phyloP scores from a whole-genome alignment of 495 filamentous ascomycete species.

The Tuber melanosporum region DNA sequence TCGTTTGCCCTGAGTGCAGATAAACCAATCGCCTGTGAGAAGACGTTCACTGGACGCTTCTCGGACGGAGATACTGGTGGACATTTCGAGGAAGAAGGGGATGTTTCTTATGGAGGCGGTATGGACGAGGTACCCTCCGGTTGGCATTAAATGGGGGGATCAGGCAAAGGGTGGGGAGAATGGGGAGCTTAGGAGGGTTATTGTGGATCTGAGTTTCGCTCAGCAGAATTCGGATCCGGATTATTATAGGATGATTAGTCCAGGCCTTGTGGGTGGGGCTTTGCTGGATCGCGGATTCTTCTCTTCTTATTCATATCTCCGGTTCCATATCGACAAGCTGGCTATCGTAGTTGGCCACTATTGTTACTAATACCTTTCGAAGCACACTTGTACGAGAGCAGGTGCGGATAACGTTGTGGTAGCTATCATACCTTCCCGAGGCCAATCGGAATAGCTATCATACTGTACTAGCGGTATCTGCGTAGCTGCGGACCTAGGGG shows the following conservation, averaged over 20 bases:
- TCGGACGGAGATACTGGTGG: slow-evolving; percentile 67
- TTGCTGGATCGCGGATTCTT: slow-evolving; percentile 61
- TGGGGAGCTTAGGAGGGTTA: slow-evolving; percentile 76
- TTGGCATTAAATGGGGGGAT: slow-evolving; percentile 67
- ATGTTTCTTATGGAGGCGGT: slow-evolving; percentile 95
- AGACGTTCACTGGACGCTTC: slow-evolving; percentile 81
- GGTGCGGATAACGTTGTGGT: slow-evolving; percentile 79
- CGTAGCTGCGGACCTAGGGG: slow-evolving; percentile 42
- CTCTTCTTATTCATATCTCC: neutral
- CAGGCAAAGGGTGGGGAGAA: slow-evolving; percentile 62
- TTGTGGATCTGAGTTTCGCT: too few species aligned
- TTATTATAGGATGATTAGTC: too few species aligned
- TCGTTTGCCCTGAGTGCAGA: slow-evolving; percentile 74
- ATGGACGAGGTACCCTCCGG: slow-evolving; percentile 88
- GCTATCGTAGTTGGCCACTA: slow-evolving; percentile 56
- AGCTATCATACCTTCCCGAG: slow-evolving; percentile 36
- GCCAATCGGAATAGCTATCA: too few species aligned
- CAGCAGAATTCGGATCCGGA: too few species aligned
- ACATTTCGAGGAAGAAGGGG: slow-evolving; percentile 69
- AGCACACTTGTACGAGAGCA: slow-evolving; percentile 69
- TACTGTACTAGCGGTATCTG: too few species aligned
- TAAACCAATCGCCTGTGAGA: slow-evolving; percentile 89
- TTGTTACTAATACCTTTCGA: slow-evolving; percentile 58
- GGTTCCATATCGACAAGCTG: neutral
- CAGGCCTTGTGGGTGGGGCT: slow-evolving; percentile 76